These are phyloP conservation scores for Neurospora terricola DNA, from an alignment of 495 filamentous ascomycete species.

Conservation along the genomic window DNA sequence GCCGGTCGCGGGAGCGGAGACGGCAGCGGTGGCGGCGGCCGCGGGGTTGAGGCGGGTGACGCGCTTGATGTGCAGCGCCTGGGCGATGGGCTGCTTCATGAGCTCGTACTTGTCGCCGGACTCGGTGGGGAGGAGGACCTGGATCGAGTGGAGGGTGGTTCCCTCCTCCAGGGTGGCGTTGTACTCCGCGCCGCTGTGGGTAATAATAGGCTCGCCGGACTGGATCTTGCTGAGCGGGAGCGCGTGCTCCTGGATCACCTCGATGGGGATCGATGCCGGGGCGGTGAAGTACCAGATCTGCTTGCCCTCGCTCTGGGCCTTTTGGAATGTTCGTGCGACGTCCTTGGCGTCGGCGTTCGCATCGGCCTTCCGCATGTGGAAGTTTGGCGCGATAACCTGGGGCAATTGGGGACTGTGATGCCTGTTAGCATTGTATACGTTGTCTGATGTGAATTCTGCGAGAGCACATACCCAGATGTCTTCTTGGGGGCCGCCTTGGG, in stretches of 20 bases:
- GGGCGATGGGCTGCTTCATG: constrained; percentile 31
- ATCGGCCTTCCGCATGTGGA: constrained; percentile 23
- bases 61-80: constrained; percentile 33
- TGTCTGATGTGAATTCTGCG: not conserved
- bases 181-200: constrained; percentile 33
- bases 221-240: constrained; percentile 30
- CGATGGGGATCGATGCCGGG: constrained; percentile 37
- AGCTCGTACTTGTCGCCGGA: constrained; percentile 29
- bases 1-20: too few relatives aligned
- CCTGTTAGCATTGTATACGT: constrained; percentile 8
- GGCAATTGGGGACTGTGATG: constrained; percentile 2
- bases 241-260: constrained; percentile 35
- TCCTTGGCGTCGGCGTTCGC: constrained; percentile 25
- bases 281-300: constrained; percentile 43
- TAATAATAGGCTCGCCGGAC: constrained; percentile 26
- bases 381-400: constrained; percentile 18
- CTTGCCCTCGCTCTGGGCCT: constrained; percentile 37
- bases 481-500: constrained; percentile 18
- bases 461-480: constrained; percentile 10
- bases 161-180: constrained; percentile 24
- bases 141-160: constrained; percentile 28
- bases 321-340: constrained; percentile 28
- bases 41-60: constrained; percentile 30
- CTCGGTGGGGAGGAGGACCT: constrained; percentile 32
- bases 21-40: constrained; percentile 12